Base-by-base conservation (phyloP, 2,329 filamentous ascomycete species). In the Pseudocercospora fuligena region DNA sequence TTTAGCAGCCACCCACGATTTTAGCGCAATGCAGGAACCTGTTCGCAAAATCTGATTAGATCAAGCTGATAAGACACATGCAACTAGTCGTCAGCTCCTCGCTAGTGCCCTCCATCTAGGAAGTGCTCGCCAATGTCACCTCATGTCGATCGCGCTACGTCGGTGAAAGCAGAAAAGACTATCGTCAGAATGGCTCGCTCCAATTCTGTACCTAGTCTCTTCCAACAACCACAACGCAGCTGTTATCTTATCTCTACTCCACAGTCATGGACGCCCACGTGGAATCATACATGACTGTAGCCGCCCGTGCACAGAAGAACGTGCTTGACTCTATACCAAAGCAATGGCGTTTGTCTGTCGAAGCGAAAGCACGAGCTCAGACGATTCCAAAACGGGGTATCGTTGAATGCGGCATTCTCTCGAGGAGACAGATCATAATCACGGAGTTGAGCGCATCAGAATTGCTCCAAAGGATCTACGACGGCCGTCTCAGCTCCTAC, bases 211-310 rank as follows among this genome's bases (percentile, higher is more conserved):
- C 46, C n/a, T n/a, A 16, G 14, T 40, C 14, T 5, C 36, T 40
- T 49, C 6, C 19, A 5, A 25, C 46, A 23, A 49, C n/a, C n/a
- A 21, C 23, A 21, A 1, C 14, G 46, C 46, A 49, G 46, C 19
- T 40, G 36, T n/a, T 11, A 49, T 49, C 46, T 49, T 25, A 49
- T 49, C 46, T 23, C 19, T 49, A 11, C 46, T 25, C 46, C 46
- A 49, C 46, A 23, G 5, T 23, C 46, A 49, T 49, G 46, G 46
- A 7, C n/a, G n/a, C 46, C 6, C 46, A 47, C n/a, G 14, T 47
- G 46, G 58, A 60, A 29, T 60, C 58, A 43, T 60, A 60, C 23
- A 47, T 60, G 25, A 60, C 36, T 19, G 31, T 60, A 47, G 58
- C 58, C 29, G 40, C 36, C 11, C 58, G 58, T 25, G 58, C 58